phyloP scores from a whole-genome alignment of 345 rosid species.

The Diplotaxis tenuifolia region DNA sequence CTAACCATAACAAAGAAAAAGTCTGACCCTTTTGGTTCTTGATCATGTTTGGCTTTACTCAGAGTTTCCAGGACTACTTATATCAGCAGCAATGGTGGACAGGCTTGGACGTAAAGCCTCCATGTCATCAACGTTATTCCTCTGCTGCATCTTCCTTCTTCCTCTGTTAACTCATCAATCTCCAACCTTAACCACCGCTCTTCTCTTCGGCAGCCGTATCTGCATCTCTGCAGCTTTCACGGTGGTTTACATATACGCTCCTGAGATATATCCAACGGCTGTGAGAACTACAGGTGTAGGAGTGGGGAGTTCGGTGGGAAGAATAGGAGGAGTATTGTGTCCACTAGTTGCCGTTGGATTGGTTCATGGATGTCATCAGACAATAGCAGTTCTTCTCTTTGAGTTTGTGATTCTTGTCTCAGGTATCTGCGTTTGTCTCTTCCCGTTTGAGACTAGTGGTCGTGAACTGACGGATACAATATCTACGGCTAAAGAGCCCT shows the following conservation, averaged over 20 bases:
- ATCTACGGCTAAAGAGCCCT: slow-evolving; percentile 24
- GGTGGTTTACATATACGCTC: slow-evolving; percentile 74
- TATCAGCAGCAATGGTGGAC: slow-evolving; percentile 75
- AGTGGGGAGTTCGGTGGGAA: slow-evolving; percentile 77
- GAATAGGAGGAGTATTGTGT: slow-evolving; percentile 88
- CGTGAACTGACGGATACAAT: slow-evolving; percentile 56
- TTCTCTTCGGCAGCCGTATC: slow-evolving; percentile 78
- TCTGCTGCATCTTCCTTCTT: slow-evolving; percentile 62
- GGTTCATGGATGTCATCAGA: slow-evolving; percentile 81
- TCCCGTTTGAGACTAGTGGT: slow-evolving; percentile 87
- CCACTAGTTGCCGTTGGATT: slow-evolving; percentile 86
- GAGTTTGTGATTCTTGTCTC: slow-evolving; percentile 56
- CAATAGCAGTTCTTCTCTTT: slow-evolving; percentile 59
- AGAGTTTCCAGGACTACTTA: slow-evolving; percentile 89
- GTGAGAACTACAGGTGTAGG: slow-evolving; percentile 91
- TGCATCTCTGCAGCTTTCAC: slow-evolving; percentile 84
- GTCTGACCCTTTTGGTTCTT: slow-evolving; percentile 7
- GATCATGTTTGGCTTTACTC: slow-evolving; percentile 7
- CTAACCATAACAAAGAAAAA: neutral
- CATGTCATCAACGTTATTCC: slow-evolving; percentile 75
- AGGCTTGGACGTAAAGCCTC: slow-evolving; percentile 79
- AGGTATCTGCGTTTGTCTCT: slow-evolving; percentile 61
- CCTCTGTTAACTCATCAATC: slow-evolving; percentile 74
- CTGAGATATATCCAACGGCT: slow-evolving; percentile 94
- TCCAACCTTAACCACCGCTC: slow-evolving; percentile 56